These are phyloP conservation scores for Metschnikowia arizonensis DNA, from an alignment of 805 yeast species.

Conservation along the genomic window DNA sequence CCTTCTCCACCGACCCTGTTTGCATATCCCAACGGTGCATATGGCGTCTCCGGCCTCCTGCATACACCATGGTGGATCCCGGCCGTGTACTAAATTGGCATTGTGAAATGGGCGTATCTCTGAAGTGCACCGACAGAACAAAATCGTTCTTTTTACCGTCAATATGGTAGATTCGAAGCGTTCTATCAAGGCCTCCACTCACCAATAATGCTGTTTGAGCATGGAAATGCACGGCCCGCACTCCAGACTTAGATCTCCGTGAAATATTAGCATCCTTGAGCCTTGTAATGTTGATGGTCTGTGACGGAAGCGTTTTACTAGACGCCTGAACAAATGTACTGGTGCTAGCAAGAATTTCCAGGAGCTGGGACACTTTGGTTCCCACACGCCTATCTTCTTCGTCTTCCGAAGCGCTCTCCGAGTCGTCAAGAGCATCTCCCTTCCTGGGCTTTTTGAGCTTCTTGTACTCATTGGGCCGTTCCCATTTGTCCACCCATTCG, in stretches of 20 bases:
- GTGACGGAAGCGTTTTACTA: slow-evolving; percentile 61
- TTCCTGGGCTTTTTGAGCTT: neutral
- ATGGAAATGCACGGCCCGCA: slow-evolving; percentile 86
- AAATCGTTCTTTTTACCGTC: slow-evolving; percentile 82
- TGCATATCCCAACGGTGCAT: slow-evolving; percentile 88
- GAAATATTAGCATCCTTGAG: slow-evolving; percentile 81
- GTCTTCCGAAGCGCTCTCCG: slow-evolving; percentile 21
- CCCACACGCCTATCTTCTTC: slow-evolving; percentile 20
- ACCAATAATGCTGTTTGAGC: slow-evolving; percentile 75
- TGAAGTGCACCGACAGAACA: slow-evolving; percentile 76
- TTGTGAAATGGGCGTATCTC: slow-evolving; percentile 74
- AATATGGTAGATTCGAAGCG: slow-evolving; percentile 80
- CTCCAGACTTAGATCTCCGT: slow-evolving; percentile 66
- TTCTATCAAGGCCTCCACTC: slow-evolving; percentile 90
- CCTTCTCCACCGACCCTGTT: slow-evolving; percentile 71
- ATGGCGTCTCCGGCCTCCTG: slow-evolving; percentile 88
- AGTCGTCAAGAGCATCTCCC: neutral
- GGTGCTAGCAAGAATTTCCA: slow-evolving; percentile 30
- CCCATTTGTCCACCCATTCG: slow-evolving; percentile 56
- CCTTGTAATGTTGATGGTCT: slow-evolving; percentile 69
- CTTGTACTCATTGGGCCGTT: slow-evolving; percentile 1
- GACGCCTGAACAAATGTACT: slow-evolving; percentile 40
- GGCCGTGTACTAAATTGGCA: slow-evolving; percentile 55
- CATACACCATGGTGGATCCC: slow-evolving; percentile 53
- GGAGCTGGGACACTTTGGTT: slow-evolving; percentile 29